A percentile compares a stretch with the other conserved stretches of the same genome.
phyloP scores from a whole-genome alignment of 129 eudicot genomes.

The Daucus carota region DNA sequence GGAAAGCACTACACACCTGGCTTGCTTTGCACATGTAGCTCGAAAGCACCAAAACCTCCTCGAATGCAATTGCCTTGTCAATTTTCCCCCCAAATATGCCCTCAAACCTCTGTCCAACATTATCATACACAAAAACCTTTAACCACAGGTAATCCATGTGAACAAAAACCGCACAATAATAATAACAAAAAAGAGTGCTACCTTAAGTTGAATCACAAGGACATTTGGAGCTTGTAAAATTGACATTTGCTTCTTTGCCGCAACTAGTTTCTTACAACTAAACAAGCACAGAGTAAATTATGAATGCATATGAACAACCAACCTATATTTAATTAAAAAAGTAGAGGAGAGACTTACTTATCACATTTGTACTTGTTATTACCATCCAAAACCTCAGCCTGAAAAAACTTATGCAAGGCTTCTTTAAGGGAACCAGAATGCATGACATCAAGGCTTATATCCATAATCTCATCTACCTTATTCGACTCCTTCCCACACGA shows the following conservation, averaged over 20 bases:
- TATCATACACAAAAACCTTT: constrained; percentile 14
- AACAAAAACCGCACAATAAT: not conserved
- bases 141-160: not conserved
- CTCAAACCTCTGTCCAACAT: constrained; percentile 69
- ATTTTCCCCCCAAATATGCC: constrained; percentile 79
- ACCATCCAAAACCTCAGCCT: constrained; percentile 87
- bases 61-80: constrained; percentile 77
- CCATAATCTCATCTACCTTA: constrained; percentile 99
- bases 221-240: constrained; percentile 90
- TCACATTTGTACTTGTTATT: constrained; percentile 93
- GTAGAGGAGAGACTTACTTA: constrained; percentile 37
- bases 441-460: constrained; percentile 72
- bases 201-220: constrained; percentile 94
- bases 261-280: constrained; percentile 84
- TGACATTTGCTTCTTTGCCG: constrained; percentile 95
- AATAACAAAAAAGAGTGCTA: constrained; percentile 13
- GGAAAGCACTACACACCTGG: constrained; percentile 44
- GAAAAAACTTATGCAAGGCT: constrained; percentile 77
- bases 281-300: constrained; percentile 28
- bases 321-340: not conserved
- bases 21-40: constrained; percentile 88
- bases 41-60: constrained; percentile 75
- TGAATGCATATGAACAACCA: constrained; percentile 10
- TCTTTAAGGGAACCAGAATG: constrained; percentile 60
- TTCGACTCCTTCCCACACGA: constrained; percentile 88